phyloP scores from a whole-genome alignment of 2,329 filamentous ascomycete genomes.

The Plenodomus lindquistii region DNA sequence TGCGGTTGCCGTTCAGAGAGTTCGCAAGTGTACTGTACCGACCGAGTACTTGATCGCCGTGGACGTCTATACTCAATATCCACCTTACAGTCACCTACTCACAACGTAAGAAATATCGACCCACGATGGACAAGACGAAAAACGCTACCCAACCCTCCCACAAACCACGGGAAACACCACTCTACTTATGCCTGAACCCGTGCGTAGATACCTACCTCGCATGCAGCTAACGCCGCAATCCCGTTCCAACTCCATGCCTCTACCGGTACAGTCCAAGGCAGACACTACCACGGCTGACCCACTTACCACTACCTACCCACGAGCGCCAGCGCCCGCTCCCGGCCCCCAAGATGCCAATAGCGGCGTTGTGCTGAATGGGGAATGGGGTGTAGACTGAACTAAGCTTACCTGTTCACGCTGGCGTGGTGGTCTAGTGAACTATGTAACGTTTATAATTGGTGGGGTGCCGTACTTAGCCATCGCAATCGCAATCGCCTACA shows the following conservation, averaged over 20 bases:
- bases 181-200: neutral
- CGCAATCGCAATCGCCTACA: too few species aligned
- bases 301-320: neutral
- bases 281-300: neutral
- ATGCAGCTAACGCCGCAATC: neutral
- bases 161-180: slow-evolving; percentile 2
- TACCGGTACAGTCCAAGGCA: neutral
- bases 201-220: too few species aligned
- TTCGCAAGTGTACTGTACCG: neutral
- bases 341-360: neutral
- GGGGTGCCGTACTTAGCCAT: too few species aligned
- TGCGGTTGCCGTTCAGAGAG: slow-evolving; percentile 7
- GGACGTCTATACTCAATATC: too few species aligned
- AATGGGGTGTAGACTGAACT: too few species aligned
- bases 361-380: neutral
- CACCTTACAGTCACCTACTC: too few species aligned
- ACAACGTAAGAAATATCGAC: neutral
- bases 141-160: neutral
- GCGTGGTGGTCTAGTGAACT: too few species aligned
- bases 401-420: neutral
- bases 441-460: too few species aligned
- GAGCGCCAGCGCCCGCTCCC: neutral
- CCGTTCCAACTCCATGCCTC: neutral
- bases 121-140: neutral
- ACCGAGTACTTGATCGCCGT: neutral